Percentiles rank a stretch among this genome's conserved stretches.
Conservation (phyloP, 1,139 yeast species). For the Hansenula lynferdii region DNA sequence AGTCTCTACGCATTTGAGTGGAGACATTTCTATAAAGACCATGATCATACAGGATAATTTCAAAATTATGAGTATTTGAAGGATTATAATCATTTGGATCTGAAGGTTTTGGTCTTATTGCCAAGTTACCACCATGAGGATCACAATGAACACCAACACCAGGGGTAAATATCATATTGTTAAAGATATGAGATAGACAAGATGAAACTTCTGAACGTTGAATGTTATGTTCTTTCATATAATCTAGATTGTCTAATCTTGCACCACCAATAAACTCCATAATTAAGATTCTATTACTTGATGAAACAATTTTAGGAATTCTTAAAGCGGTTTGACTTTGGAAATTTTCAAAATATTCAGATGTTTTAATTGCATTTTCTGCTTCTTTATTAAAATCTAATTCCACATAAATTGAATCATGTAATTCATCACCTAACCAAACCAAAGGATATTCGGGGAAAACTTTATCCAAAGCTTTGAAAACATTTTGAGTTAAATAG, state of each 20-base stretch:
- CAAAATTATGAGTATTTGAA: slow-evolving; percentile 67
- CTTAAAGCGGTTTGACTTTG: slow-evolving; percentile 66
- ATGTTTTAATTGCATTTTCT: slow-evolving; percentile 65
- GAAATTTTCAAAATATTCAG: slow-evolving; percentile 55
- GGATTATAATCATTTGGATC: slow-evolving; percentile 27
- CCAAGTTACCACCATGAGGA: slow-evolving; percentile 96
- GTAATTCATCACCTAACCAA: slow-evolving; percentile 93
- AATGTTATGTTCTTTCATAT: slow-evolving; percentile 56
- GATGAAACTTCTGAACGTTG: slow-evolving; percentile 74
- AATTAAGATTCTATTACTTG: slow-evolving; percentile 66
- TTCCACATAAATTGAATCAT: slow-evolving; percentile 80
- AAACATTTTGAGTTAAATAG: slow-evolving; percentile 70
- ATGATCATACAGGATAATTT: slow-evolving; percentile 88
- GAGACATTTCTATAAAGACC: slow-evolving; percentile 90
- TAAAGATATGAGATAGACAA: slow-evolving; percentile 86
- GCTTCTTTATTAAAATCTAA: slow-evolving; percentile 88
- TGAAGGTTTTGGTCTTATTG: slow-evolving; percentile 52
- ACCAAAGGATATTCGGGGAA: slow-evolving; percentile 92
- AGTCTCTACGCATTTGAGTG: slow-evolving; percentile 68
- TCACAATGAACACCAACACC: slow-evolving; percentile 93
- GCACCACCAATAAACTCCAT: slow-evolving; percentile 89
- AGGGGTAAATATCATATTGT: slow-evolving; percentile 93
- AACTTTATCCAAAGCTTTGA: slow-evolving; percentile 64
- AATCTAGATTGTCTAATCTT: slow-evolving; percentile 72
- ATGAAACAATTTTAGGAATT: slow-evolving; percentile 67